Evolutionary conservation across 1,139 yeast species (phyloP), one percentile per base, ranked within the genome.

Genomic region (Meyerozyma elateridarum): DNA sequence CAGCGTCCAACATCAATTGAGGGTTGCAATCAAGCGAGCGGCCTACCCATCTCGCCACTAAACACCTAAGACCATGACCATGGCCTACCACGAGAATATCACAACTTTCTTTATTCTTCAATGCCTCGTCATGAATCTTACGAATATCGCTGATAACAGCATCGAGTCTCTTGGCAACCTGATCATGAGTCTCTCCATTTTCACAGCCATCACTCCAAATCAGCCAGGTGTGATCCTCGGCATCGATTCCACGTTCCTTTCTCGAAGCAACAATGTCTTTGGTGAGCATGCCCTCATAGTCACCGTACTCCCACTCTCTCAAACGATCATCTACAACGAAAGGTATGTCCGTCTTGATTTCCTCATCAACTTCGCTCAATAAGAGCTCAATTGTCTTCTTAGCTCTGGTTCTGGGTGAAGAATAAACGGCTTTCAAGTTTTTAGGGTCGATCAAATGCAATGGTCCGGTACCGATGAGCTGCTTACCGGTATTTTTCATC

Each of bases 271-370:
- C 62, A 52, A 89, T 88, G 45, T 88, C 76, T 9, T 62, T 57
- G 1, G 95, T 83, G 36, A 69, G 56, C 46, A 80, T 58, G 4
- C 97, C 97, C 62, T 89, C 97, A 55, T 89, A 89, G 48, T 85
- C 93, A 45, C 97, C 97, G 51, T 89, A 89, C 45, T 85, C 93
- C 96, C 97, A 89, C 60, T 89, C 97, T 42, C 93, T 71, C 32
- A 87, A 59, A 46, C 81, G 82, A 31, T 83, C 76, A 41, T 83
- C 89, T 13, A 74, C 74, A 28, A 61, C 56, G 25, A 73, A 49
- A 3, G 66, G 61, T 34, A 79, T 65, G 12, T 60, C 49, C 13
- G 66, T 53, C 40, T 60, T 63, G 25, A 66, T 59, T 26, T 64
- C 70, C n/a, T 65, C 73, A 28, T 72, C 64, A 34, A 85, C 54